These are phyloP conservation scores for Hippophae gyantsensis DNA, from an alignment of 306 rosid species.

Conservation along the genomic window DNA sequence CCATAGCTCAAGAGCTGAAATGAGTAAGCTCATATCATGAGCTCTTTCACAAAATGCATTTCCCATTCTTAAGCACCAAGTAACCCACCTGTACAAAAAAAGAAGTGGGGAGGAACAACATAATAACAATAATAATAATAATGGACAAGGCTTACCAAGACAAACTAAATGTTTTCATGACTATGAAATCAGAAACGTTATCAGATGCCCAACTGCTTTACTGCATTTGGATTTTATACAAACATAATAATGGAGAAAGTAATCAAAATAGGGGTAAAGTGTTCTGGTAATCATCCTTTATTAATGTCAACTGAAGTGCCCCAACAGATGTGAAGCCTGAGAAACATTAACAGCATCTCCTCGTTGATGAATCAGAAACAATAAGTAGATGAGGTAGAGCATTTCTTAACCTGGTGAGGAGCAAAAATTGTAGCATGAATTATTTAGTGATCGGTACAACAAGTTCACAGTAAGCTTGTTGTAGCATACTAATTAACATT, in stretches of 20 bases:
- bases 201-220: conserved; percentile 17
- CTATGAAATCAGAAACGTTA: neutral
- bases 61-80: too few relatives aligned
- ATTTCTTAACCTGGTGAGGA: conserved; percentile 33
- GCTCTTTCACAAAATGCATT: too few relatives aligned
- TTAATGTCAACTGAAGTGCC: conserved; percentile 18
- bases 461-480: too few relatives aligned
- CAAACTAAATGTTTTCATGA: neutral
- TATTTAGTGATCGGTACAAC: neutral
- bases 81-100: too few relatives aligned
- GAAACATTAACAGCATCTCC: conserved; percentile 13
- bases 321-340: too few relatives aligned
- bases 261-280: conserved; percentile 18
- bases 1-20: too few relatives aligned
- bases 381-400: conserved; percentile 12
- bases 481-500: too few relatives aligned
- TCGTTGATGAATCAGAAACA: conserved; percentile 15
- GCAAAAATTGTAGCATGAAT: conserved; percentile 12
- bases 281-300: conserved; percentile 30
- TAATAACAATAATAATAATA: neutral
- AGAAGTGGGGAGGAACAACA: too few relatives aligned
- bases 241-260: conserved; percentile 15
- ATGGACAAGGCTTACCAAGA: neutral
- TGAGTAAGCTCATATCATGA: too few relatives aligned
- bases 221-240: conserved; percentile 24